Evolutionary conservation across 192 early-diverging fungal species (phyloP).

Genomic region (Chytriomyces sp.): DNA sequence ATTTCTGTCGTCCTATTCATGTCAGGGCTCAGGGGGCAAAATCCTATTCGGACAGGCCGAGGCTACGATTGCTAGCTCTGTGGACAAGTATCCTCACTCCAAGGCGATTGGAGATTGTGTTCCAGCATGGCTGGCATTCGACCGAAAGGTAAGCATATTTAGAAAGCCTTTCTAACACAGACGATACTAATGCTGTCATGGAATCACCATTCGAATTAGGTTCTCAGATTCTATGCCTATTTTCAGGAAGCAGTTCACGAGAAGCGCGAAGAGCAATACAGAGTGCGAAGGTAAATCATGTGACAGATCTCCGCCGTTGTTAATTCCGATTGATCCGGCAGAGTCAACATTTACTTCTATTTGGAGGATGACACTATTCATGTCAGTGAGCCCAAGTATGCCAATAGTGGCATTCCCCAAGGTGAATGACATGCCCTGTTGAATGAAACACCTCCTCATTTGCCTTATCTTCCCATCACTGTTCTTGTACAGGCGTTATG

Average conservation of each 20-base stretch:
- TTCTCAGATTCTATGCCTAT: slow-evolving; percentile 63
- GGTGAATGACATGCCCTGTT: slow-evolving; percentile 40
- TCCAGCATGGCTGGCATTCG: slow-evolving; percentile 64
- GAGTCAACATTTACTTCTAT: slow-evolving; percentile 63
- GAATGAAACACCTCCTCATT: neutral
- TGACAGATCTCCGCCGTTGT: neutral
- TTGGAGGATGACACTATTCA: slow-evolving; percentile 65
- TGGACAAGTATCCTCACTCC: slow-evolving; percentile 50
- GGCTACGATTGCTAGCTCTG: slow-evolving; percentile 51
- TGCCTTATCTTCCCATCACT: neutral
- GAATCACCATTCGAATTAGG: slow-evolving; percentile 30
- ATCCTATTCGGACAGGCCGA: slow-evolving; percentile 43
- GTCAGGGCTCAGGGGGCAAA: slow-evolving; percentile 41
- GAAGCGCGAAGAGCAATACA: slow-evolving; percentile 59
- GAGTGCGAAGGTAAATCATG: slow-evolving; percentile 54
- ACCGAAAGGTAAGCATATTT: slow-evolving; percentile 46
- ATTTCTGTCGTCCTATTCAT: neutral
- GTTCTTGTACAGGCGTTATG: slow-evolving; percentile 45
- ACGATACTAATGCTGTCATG: neutral
- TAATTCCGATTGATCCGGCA: slow-evolving; percentile 3
- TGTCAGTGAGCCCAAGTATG: slow-evolving; percentile 60
- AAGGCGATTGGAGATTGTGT: slow-evolving; percentile 38
- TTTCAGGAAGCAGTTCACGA: slow-evolving; percentile 65
- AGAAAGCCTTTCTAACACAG: neutral
- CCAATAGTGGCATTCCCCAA: slow-evolving; percentile 64